Conservation (phyloP, 2,329 filamentous ascomycete genomes). For the Trichoderma afroharzianum region DNA sequence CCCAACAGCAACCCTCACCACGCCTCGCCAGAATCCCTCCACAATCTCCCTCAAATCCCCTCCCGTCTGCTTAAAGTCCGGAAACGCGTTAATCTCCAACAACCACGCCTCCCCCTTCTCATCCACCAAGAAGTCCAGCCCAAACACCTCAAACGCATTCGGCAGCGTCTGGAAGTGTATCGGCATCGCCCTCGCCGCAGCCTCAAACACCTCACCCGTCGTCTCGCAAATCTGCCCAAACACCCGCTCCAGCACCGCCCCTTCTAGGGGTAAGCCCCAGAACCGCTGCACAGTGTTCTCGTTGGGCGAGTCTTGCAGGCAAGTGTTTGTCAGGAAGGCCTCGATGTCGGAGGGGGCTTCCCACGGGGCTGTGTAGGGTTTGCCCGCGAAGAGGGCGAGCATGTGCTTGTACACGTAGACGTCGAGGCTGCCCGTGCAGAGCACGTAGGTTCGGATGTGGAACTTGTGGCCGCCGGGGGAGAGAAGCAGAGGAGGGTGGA, state of each 20-base stretch:
- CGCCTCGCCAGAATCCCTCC: conserved; percentile 70
- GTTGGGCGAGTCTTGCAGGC: conserved; percentile 64
- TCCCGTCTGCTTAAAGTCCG: conserved; percentile 92
- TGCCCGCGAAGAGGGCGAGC: conserved; percentile 86
- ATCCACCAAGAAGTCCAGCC: conserved; percentile 85
- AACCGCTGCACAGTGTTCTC: conserved; percentile 70
- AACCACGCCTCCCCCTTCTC: conserved; percentile 62
- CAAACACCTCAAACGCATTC: conserved; percentile 89
- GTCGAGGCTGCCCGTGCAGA: conserved; percentile 72
- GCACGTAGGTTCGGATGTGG: conserved; percentile 88
- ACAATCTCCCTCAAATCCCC: conserved; percentile 72
- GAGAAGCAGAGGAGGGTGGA: conserved; percentile 75
- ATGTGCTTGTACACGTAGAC: conserved; percentile 87
- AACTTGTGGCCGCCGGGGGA: conserved; percentile 69
- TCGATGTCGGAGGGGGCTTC: conserved; percentile 52
- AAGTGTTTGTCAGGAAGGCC: conserved; percentile 91
- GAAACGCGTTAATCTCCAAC: conserved; percentile 92
- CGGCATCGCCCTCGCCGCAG: conserved; percentile 76
- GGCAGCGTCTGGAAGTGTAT: conserved; percentile 88
- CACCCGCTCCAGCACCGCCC: conserved; percentile 57
- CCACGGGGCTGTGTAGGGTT: conserved; percentile 66
- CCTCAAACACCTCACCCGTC: conserved; percentile 79
- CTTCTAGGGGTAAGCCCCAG: conserved; percentile 57
- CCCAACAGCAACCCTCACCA: conserved; percentile 63
- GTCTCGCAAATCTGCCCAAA: conserved; percentile 70